Percentiles rank a stretch among this genome's conserved stretches.
Evolutionary conservation across 2,329 filamentous ascomycete genomes (phyloP).

Genomic region (Massarina eburnea): DNA sequence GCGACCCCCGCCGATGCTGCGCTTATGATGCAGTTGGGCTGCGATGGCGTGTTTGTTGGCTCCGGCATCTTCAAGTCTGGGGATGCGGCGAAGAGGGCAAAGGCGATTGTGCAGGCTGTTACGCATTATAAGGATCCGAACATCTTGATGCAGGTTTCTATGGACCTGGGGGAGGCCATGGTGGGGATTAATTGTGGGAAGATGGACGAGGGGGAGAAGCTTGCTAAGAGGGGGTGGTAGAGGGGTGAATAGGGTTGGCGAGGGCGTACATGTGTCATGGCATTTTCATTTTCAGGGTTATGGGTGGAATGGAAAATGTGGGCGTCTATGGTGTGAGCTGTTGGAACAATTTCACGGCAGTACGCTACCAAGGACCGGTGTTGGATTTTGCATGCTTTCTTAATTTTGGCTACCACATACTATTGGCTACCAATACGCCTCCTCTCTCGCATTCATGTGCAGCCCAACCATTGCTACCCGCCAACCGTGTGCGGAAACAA

Average conservation of each 20-base stretch:
- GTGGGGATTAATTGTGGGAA: conserved; percentile 86
- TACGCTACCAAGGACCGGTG: too few relatives aligned
- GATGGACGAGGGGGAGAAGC: conserved; percentile 77
- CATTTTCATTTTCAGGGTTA: too few relatives aligned
- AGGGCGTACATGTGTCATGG: neutral
- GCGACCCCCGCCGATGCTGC: conserved; percentile 97
- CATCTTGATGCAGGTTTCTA: conserved; percentile 82
- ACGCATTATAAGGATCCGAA: conserved; percentile 87
- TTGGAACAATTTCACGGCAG: too few relatives aligned
- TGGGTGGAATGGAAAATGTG: too few relatives aligned
- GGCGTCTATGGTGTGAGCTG: too few relatives aligned
- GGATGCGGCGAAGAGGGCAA: conserved; percentile 84
- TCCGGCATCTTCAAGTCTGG: conserved; percentile 97
- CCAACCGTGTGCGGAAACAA: neutral
- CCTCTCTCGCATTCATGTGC: too few relatives aligned
- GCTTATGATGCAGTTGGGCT: conserved; percentile 98
- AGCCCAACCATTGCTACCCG: too few relatives aligned
- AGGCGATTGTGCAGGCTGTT: conserved; percentile 91
- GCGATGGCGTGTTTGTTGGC: conserved; percentile 96
- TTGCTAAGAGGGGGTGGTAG: conserved; percentile 85
- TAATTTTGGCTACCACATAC: too few relatives aligned
- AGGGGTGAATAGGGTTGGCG: neutral
- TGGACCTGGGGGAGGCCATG: conserved; percentile 95
- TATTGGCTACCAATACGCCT: too few relatives aligned
- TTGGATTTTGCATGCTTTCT: too few relatives aligned